phyloP scores from a whole-genome alignment of 1,139 yeast species.

The Debaryomycetaceae sp. region DNA sequence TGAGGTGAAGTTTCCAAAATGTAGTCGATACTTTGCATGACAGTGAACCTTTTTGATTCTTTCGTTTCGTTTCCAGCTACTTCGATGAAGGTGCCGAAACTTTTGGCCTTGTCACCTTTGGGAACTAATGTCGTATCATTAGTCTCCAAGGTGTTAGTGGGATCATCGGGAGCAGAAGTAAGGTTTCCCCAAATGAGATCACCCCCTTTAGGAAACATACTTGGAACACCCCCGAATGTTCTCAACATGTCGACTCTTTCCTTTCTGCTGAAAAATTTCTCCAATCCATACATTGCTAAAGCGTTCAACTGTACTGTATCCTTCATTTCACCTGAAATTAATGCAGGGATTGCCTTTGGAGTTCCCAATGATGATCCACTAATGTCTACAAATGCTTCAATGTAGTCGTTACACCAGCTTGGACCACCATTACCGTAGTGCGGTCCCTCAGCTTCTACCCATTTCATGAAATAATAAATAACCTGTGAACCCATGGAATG shows the following conservation, averaged over 20 bases:
- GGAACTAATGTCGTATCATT: slow-evolving; percentile 18
- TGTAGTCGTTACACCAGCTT: slow-evolving; percentile 79
- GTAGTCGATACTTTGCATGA: slow-evolving; percentile 64
- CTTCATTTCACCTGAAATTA: slow-evolving; percentile 95
- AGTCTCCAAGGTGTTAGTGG: slow-evolving; percentile 30
- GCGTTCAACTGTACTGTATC: slow-evolving; percentile 94
- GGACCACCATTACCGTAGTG: slow-evolving; percentile 85
- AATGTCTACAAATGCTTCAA: slow-evolving; percentile 79
- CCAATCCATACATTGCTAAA: slow-evolving; percentile 89
- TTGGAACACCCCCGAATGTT: slow-evolving; percentile 89
- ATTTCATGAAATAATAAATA: slow-evolving; percentile 80
- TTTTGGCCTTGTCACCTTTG: slow-evolving; percentile 34
- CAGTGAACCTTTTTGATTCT: slow-evolving; percentile 50
- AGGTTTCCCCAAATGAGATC: slow-evolving; percentile 80
- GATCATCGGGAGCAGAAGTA: slow-evolving; percentile 61
- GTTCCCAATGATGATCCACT: slow-evolving; percentile 90
- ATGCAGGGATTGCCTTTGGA: slow-evolving; percentile 88
- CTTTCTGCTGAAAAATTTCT: slow-evolving; percentile 83
- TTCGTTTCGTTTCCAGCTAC: slow-evolving; percentile 38
- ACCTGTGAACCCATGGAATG: slow-evolving; percentile 98
- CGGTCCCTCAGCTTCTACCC: slow-evolving; percentile 89
- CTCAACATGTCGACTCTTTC: slow-evolving; percentile 85
- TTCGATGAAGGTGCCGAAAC: slow-evolving; percentile 76
- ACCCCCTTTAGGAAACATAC: slow-evolving; percentile 97
- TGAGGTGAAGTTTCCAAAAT: slow-evolving; percentile 63